Evolutionary conservation across 306 rosid genomes (phyloP), one percentile per base, ranked within the genome.

Genomic region (Cucumis melo): DNA sequence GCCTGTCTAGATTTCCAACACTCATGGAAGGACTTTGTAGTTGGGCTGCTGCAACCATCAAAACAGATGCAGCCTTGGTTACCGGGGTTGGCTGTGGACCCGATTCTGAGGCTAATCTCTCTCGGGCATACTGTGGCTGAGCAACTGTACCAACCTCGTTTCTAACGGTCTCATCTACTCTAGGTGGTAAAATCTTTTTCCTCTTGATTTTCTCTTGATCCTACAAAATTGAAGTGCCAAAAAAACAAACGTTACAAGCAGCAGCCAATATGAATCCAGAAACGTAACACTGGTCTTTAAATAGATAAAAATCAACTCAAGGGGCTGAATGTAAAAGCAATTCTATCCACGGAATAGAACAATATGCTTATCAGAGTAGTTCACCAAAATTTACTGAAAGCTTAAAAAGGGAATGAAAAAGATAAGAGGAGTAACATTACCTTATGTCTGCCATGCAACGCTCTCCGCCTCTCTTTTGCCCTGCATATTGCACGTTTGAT

Each of bases 401-500:
- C 46, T 73, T 51, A 73, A 73, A 5, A 39, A 39, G 59, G 29
- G 67, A 59, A 58, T 21, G 67, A 41, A 39, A 61, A 19, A 71
- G 23, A 68, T 14, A 48, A 15, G 41, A 16, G 27, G 75, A 71
- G 38, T 8, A 63, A 48, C 41, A 71, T 19, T 85, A 90, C 99
- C 92, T 94, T 92, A 57, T 86, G 90, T 81, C 82, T 89, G 83
- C 48, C 78, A 68, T 87, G 73, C 41, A 82, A 80, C 48, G 87
- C 89, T 83, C 85, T 87, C 83, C 92, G 93, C 85, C 99, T 92
- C 74, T 92, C 99, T 65, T 94, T 94, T 65, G 97, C 88, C 86
- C 93, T 86, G 81, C 95, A 89, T 81, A 94, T 90, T 78, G 96
- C 99, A 76, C 91, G 90, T 83, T 92, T 94, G 81, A 94, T 92